Evolutionary conservation across 768 basidiomycete genomes (phyloP), one percentile per base, ranked within the genome.

Genomic region (Phanerochaete sordida): DNA sequence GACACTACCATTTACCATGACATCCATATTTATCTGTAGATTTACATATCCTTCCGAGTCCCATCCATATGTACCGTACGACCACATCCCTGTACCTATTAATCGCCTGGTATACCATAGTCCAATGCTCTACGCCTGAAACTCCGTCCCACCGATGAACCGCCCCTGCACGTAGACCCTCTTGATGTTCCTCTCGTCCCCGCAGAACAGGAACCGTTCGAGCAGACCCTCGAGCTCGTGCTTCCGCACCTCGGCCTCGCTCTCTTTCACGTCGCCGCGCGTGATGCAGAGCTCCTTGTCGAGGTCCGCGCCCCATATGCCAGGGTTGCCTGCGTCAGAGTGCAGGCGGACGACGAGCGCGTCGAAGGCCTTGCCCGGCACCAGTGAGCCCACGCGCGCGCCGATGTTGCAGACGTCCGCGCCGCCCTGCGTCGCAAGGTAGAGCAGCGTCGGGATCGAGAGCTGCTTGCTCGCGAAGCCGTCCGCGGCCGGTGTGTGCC

Each of bases 371-470:
- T 94, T 96, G 2, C 93, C 94, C 2, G 78, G 76, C 15, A 76
- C 77, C 63, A 98, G 91, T 19, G 87, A 88, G 7, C 96, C 96
- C 16, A 91, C 79, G 43, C 77, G 80, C 26, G 83, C 73, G 56
- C 84, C 79, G 12, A 97, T 74, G 53, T 79, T 78, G 68, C 93
- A 95, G 0, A 98, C 86, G 24, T 84, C 79, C 1, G 96, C 96
- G 1, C 96, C 96, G 33, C 96, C 96, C 24, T 89, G 75, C 3
- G 96, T 98, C 9, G 96, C 95, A 55, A 98, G 86, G 77, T 94
- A 88, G 58, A 98, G 78, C 56, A 97, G 77, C 1, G 92, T 84
- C 6, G 89, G 76, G 47, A 94, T 79, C 2, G 86, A 77, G 16
- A 98, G 80, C 61, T 87, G 88, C n/a, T 78, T 78, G 66, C 81